Base-by-base conservation (phyloP, 2,329 filamentous ascomycete genomes). In the Stenocarpella maydis region DNA sequence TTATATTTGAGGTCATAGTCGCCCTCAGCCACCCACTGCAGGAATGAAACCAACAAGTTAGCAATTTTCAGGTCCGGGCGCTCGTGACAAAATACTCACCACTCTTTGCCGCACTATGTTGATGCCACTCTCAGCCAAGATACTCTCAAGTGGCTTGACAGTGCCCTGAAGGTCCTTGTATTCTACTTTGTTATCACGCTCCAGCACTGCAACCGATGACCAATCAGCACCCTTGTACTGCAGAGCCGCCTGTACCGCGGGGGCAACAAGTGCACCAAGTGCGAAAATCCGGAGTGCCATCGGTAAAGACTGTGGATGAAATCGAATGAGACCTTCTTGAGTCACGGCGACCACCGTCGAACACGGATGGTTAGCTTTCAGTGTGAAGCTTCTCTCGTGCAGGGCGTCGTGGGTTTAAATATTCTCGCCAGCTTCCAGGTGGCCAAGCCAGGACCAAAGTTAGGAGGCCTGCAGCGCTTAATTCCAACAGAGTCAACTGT, bases 1-100 rank as follows among this genome's bases (percentile, higher is more conserved):
- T 92, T 93, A 79, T 93, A 93, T 69, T 87, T 87, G 49, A 93
- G 82, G 77, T 91, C 87, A 77, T 93, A 93, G 19, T 63, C 58
- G n/a, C 58, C 58, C n/a, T 63, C 24, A 7, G 58, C 43, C 14
- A 63, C 58, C 58, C 58, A 63, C 58, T 63, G 21, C 7, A 37
- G 1, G 2, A 24, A 8, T 7, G 10, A 37, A 2, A 0, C 3
- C 0, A n/a, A 3, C 4, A 1, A 10, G 12, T 63, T 34, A 49
- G 43, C 15, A 7, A 12, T 1, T 10, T 47, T 12, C 10, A 1
- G 14, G 19, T 9, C 14, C 7, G 4, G 41, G 1, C 2, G 24
- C 0, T 1, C 5, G 2, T 14, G 4, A 10, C 24, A 4, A 4
- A 47, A 47, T 14, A 63, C 58, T 90, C 21, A 63, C 58, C 9